These are phyloP conservation scores for Eucalyptus shirleyi DNA, from an alignment of 345 rosid species.

Conservation along the genomic window DNA sequence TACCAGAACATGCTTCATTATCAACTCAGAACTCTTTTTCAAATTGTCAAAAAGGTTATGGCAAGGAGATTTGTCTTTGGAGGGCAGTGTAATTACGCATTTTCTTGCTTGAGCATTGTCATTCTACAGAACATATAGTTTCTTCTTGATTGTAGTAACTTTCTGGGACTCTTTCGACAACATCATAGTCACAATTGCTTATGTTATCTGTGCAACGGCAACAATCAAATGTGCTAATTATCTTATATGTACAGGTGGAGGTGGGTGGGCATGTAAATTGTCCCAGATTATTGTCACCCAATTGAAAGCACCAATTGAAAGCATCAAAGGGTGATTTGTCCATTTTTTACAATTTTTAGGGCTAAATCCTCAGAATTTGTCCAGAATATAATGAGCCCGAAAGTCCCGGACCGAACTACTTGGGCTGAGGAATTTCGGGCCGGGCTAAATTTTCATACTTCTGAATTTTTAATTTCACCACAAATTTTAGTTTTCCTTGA, in stretches of 20 bases:
- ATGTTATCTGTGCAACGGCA: constrained; percentile 43
- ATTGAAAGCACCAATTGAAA: not conserved
- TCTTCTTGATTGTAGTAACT: not conserved
- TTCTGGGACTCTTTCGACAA: not conserved
- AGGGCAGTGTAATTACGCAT: not conserved
- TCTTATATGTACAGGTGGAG: constrained; percentile 60
- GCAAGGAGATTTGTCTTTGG: not conserved
- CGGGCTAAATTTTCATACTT: not conserved
- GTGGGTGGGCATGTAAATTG: not conserved
- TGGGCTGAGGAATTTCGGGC: not conserved
- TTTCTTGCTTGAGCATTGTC: not conserved
- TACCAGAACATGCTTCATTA: not conserved
- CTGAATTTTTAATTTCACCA: not conserved
- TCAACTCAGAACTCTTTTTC: not conserved
- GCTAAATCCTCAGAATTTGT: constrained; percentile 48
- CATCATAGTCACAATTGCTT: not conserved
- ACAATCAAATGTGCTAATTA: constrained; percentile 58
- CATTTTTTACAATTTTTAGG: constrained; percentile 15
- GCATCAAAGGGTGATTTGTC: not conserved
- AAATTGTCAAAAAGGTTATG: not conserved
- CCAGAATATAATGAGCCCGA: constrained; percentile 10
- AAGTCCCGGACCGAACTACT: not conserved
- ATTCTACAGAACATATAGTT: not conserved
- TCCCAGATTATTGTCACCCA: not conserved
- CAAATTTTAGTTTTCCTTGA: not conserved